These are phyloP conservation scores for Arctium lappa DNA, from an alignment of 129 eudicot genomes.

Conservation along the genomic window DNA sequence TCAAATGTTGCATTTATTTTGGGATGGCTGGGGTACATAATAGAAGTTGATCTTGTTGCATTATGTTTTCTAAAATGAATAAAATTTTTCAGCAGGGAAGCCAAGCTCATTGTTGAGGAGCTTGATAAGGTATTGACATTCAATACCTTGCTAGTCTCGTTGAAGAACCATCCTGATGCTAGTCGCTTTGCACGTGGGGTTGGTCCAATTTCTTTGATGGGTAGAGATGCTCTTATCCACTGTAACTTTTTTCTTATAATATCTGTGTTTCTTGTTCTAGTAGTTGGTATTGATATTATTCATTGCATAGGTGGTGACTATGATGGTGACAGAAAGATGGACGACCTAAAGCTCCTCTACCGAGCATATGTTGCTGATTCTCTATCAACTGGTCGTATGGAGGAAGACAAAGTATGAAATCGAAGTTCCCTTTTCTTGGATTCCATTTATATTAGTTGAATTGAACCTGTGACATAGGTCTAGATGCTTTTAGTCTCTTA, in stretches of 20 bases:
- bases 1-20: constrained; percentile 1
- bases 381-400: constrained; percentile 79
- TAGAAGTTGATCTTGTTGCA: not conserved
- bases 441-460: not conserved
- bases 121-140: constrained; percentile 77
- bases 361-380: constrained; percentile 77
- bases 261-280: constrained; percentile 1
- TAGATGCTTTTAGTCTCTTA: not conserved
- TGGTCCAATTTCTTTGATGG: constrained; percentile 72
- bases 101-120: constrained; percentile 61
- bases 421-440: not conserved
- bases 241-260: not conserved
- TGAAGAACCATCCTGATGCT: constrained; percentile 82
- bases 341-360: constrained; percentile 81
- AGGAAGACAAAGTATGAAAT: constrained; percentile 67
- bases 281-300: not conserved
- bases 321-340: constrained; percentile 73
- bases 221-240: constrained; percentile 34
- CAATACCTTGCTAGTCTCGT: constrained; percentile 58
- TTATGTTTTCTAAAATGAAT: constrained; percentile 1
- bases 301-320: constrained; percentile 74
- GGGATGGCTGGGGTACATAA: not conserved
- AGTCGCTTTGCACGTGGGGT: constrained; percentile 86
- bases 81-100: constrained; percentile 39
- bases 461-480: not conserved